A percentile compares a stretch with the other conserved stretches of the same genome.
These are phyloP conservation scores for Hirsutella thompsonii DNA, from an alignment of 2,329 filamentous ascomycete species.

Conservation along the genomic window DNA sequence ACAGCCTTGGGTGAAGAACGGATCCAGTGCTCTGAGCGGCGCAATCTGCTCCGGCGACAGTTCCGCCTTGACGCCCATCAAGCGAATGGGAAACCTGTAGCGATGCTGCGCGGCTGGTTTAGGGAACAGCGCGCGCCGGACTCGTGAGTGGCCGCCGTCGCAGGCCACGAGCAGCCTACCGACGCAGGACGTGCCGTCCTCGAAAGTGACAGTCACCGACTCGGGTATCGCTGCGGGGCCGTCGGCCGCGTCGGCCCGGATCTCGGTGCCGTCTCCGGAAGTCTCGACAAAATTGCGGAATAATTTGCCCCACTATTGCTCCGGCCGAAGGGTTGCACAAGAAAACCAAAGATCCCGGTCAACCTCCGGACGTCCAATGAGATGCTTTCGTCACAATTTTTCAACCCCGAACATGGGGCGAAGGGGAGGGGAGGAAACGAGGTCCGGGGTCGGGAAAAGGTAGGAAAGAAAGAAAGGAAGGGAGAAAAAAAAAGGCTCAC, in stretches of 20 bases:
- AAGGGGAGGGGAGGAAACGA: no score
- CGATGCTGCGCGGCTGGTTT: constrained; percentile 9
- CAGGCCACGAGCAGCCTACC: constrained; percentile 35
- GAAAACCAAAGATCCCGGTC: no score
- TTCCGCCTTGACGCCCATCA: constrained; percentile 31
- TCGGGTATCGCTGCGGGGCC: neutral
- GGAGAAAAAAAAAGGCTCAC: no score
- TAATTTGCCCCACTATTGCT: constrained; percentile 25
- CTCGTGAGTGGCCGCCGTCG: constrained; percentile 34
- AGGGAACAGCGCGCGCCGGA: constrained; percentile 24
- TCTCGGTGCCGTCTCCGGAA: constrained; percentile 12
- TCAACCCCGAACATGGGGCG: no score
- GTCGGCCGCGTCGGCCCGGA: no score
- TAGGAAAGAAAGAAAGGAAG: no score
- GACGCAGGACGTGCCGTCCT: constrained; percentile 26
- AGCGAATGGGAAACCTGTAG: constrained; percentile 30
- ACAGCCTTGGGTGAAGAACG: constrained; percentile 40
- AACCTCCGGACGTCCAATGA: no score
- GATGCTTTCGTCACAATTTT: no score
- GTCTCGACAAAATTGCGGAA: constrained; percentile 15
- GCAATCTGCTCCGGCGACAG: constrained; percentile 26
- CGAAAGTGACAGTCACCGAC: constrained; percentile 29
- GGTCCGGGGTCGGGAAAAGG: no score
- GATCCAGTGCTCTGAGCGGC: constrained; percentile 32
- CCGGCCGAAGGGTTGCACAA: no score